phyloP scores from a whole-genome alignment of 306 rosid genomes.

The Vigna unguiculata region DNA sequence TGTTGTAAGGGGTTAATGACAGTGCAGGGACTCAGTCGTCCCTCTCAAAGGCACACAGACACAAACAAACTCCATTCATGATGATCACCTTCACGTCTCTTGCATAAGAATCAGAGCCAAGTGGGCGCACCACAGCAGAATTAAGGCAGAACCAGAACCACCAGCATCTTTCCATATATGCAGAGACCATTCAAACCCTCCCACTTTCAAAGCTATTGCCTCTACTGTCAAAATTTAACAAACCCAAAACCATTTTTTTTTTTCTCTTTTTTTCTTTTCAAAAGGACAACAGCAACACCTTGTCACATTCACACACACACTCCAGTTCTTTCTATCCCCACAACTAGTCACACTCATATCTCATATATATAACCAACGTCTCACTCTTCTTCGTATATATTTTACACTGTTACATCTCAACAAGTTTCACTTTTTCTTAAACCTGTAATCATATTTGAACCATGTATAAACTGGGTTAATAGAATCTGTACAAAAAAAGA shows the following conservation, averaged over 20 bases:
- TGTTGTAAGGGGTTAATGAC: constrained; percentile 66
- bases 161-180: constrained; percentile 73
- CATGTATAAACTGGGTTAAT: neutral
- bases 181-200: constrained; percentile 74
- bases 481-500: constrained; percentile 39
- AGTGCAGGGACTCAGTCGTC: constrained; percentile 69
- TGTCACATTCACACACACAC: neutral
- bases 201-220: constrained; percentile 29
- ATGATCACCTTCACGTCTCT: constrained; percentile 45
- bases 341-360: neutral
- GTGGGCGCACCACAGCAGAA: constrained; percentile 51
- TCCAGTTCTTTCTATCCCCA: neutral
- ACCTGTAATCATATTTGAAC: neutral
- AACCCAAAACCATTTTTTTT: neutral
- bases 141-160: constrained; percentile 34
- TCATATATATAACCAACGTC: no score
- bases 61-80: constrained; percentile 67
- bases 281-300: no score
- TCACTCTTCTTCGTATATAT: no score
- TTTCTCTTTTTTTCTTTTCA: no score
- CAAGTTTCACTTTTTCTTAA: no score
- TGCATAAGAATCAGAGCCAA: constrained; percentile 80
- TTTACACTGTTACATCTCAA: no score
- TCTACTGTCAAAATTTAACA: neutral
- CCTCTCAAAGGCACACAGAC: constrained; percentile 64